These are phyloP conservation scores for Aureobasidium sp. DNA, from an alignment of 2,329 filamentous ascomycete genomes.

Conservation along the genomic window DNA sequence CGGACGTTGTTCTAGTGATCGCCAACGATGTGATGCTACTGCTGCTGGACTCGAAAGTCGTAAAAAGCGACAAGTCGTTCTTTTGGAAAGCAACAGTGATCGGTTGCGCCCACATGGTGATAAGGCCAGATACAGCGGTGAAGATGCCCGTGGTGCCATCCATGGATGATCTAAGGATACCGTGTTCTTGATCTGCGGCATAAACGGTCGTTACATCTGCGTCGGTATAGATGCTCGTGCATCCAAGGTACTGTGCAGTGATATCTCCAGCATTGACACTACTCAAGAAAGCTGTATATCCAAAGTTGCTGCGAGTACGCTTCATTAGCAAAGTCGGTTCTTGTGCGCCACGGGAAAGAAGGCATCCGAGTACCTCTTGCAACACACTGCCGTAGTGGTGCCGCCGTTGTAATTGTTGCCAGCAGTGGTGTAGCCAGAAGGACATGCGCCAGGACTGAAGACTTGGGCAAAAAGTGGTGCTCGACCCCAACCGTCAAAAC, in stretches of 20 bases:
- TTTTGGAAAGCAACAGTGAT: constrained; percentile 19
- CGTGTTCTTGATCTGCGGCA: constrained; percentile 10
- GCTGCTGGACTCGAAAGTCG: constrained; percentile 2
- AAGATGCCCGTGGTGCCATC: neutral
- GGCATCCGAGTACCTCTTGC: constrained; percentile 20
- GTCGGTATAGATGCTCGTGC: constrained; percentile 18
- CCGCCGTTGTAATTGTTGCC: constrained; percentile 18
- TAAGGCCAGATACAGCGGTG: constrained; percentile 21
- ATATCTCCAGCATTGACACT: constrained; percentile 8
- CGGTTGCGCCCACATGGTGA: constrained; percentile 27
- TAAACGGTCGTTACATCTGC: constrained; percentile 17
- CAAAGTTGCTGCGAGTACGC: constrained; percentile 1
- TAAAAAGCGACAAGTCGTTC: constrained; percentile 18
- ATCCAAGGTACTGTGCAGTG: constrained; percentile 20
- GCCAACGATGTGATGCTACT: neutral
- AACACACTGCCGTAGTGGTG: constrained; percentile 26
- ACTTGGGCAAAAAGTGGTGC: constrained; percentile 12
- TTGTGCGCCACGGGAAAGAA: neutral
- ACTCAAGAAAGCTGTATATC: constrained; percentile 3
- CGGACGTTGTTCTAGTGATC: no score
- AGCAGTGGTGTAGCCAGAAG: constrained; percentile 24
- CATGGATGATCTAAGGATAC: constrained; percentile 11
- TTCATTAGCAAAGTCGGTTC: neutral
- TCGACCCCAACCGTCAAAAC: constrained; percentile 20
- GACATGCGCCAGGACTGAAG: constrained; percentile 26